These are phyloP conservation scores for Cladophialophora psammophila DNA, from an alignment of 2,329 filamentous ascomycete genomes.

Conservation along the genomic window DNA sequence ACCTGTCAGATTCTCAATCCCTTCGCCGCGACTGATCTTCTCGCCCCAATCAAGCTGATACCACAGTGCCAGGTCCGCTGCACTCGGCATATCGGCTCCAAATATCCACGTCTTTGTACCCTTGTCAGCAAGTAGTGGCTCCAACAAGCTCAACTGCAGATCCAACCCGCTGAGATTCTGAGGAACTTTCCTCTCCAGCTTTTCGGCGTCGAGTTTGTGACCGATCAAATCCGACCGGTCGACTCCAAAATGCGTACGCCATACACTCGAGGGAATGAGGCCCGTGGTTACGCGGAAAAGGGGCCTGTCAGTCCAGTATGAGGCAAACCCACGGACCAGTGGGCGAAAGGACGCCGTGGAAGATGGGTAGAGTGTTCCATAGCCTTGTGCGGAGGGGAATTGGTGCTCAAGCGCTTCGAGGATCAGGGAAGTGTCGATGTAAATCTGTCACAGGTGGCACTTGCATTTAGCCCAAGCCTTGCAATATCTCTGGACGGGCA, in stretches of 20 bases:
- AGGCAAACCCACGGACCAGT: conserved; percentile 27
- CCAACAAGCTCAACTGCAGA: conserved; percentile 36
- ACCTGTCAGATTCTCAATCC: conserved; percentile 33
- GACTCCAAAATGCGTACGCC: conserved; percentile 35
- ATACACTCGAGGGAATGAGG: conserved; percentile 36
- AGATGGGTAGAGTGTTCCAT: conserved; percentile 31
- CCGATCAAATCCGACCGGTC: conserved; percentile 38
- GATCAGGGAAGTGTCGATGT: conserved; percentile 39
- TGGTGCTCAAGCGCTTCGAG: conserved; percentile 33
- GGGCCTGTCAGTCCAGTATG: conserved; percentile 37
- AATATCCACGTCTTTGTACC: conserved; percentile 24
- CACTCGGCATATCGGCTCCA: conserved; percentile 31
- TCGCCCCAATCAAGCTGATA: conserved; percentile 40
- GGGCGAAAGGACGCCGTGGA: conserved; percentile 16
- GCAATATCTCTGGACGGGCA: not conserved
- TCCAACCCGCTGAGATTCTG: conserved; percentile 35
- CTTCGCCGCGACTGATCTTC: conserved; percentile 37
- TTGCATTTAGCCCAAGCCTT: not conserved
- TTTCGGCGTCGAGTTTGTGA: conserved; percentile 36
- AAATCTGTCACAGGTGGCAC: conserved; percentile 17
- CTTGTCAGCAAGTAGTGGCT: conserved; percentile 25
- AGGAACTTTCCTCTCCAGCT: conserved; percentile 36
- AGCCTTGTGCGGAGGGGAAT: conserved; percentile 27
- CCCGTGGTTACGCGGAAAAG: conserved; percentile 38
- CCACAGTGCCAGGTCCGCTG: conserved; percentile 33